These are phyloP conservation scores for Tulasnella sp. DNA, from an alignment of 768 basidiomycete species.

Conservation along the genomic window DNA sequence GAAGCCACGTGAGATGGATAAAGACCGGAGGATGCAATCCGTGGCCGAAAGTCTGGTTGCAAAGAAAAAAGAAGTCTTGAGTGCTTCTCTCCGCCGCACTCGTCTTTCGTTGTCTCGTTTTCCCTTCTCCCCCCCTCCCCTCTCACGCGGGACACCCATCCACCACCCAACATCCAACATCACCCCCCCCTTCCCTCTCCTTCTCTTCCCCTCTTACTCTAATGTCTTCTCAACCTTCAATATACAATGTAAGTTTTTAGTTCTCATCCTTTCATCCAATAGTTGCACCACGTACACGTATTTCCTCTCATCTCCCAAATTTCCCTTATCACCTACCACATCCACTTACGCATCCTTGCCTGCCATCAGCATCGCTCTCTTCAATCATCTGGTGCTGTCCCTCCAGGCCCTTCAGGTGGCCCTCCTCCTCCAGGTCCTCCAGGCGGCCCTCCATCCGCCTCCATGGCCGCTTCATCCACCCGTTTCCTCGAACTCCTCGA, in stretches of 20 bases:
- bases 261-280: not conserved
- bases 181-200: not conserved
- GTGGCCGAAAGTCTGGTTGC: not conserved
- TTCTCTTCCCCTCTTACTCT: not conserved
- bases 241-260: not conserved
- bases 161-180: not conserved
- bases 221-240: not conserved
- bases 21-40: not conserved
- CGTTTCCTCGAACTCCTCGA: slow-evolving; percentile 73
- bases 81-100: not conserved
- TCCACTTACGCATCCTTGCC: not conserved
- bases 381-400: slow-evolving; percentile 26
- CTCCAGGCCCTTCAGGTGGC: slow-evolving; percentile 21
- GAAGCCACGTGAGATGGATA: not conserved
- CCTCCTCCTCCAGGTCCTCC: not conserved
- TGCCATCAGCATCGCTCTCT: slow-evolving; percentile 30
- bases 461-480: slow-evolving; percentile 5
- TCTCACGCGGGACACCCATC: too few relatives aligned
- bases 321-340: not conserved
- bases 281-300: not conserved
- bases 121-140: not conserved
- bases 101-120: not conserved
- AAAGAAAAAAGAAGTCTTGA: not conserved
- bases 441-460: not conserved
- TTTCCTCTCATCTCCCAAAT: not conserved